A percentile compares a stretch with the other conserved stretches of the same genome.
Conservation (phyloP, 2,329 filamentous ascomycete species). For the Claviceps maximensis region DNA sequence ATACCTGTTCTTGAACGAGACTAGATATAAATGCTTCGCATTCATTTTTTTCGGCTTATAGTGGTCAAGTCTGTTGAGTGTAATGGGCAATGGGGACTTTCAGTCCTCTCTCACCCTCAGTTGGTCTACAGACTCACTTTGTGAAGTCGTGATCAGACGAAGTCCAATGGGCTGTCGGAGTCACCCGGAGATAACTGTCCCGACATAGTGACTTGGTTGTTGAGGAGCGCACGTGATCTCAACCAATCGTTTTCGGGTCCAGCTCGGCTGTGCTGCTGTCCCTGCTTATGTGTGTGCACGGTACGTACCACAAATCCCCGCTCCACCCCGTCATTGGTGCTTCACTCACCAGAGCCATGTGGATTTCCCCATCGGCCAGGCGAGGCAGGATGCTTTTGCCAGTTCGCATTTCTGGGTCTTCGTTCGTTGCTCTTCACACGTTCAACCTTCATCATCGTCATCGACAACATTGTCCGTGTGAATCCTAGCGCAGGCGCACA, state of each 20-base stretch:
- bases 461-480: not conserved
- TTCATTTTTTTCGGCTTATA: no score
- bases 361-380: not conserved
- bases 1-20: no score
- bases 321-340: constrained; percentile 4
- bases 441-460: not conserved
- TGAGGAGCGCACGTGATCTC: not conserved
- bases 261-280: not conserved
- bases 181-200: not conserved
- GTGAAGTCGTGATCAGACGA: no score
- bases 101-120: no score
- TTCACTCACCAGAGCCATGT: constrained; percentile 1
- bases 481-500: constrained; percentile 2
- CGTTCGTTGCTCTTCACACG: not conserved
- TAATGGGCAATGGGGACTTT: no score
- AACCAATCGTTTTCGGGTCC: not conserved
- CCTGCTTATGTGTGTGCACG: not conserved
- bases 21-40: no score
- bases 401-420: not conserved
- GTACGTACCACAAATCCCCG: not conserved
- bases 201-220: not conserved
- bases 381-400: constrained; percentile 1
- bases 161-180: not conserved
- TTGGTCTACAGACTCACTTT: no score
- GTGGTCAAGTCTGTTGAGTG: no score